These are phyloP conservation scores for Cryptococcus sp. DNA, from an alignment of 1,284 basidiomycete species.

Conservation along the genomic window DNA sequence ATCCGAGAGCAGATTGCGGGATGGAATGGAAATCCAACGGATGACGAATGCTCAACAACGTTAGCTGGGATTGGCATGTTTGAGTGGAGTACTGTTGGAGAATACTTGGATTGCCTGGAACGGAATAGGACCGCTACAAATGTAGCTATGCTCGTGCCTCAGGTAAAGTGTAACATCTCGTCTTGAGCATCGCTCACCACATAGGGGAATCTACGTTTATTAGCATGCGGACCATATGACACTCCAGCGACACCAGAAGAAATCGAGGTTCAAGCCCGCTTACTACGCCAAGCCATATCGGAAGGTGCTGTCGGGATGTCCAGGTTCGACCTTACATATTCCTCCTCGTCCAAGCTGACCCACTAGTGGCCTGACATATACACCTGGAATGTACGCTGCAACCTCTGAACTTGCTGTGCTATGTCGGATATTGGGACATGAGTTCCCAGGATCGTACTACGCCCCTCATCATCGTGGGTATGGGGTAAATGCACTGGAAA, in stretches of 20 bases:
- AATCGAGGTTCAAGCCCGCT: slow-evolving; percentile 25
- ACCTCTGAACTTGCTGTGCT: slow-evolving; percentile 37
- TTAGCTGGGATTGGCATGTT: slow-evolving; percentile 32
- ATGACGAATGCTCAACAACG: slow-evolving; percentile 23
- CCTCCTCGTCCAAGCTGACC: background rate
- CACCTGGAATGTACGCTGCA: slow-evolving; percentile 47
- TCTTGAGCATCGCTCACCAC: background rate
- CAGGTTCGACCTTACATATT: slow-evolving; percentile 14
- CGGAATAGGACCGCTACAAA: slow-evolving; percentile 36
- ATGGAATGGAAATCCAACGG: slow-evolving; percentile 45
- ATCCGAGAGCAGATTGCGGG: slow-evolving; percentile 44
- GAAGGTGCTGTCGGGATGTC: slow-evolving; percentile 47
- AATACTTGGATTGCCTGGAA: slow-evolving; percentile 42
- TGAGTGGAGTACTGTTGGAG: slow-evolving; percentile 30
- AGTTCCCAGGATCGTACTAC: slow-evolving; percentile 39
- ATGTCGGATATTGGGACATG: slow-evolving; percentile 25
- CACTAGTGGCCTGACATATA: slow-evolving; percentile 43
- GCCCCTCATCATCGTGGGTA: slow-evolving; percentile 45
- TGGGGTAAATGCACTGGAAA: slow-evolving; percentile 34
- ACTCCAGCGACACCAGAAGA: slow-evolving; percentile 20
- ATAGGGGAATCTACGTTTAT: slow-evolving; percentile 43
- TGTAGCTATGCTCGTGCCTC: slow-evolving; percentile 42
- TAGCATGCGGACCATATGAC: slow-evolving; percentile 40
- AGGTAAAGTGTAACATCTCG: slow-evolving; percentile 10
- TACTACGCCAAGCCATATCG: slow-evolving; percentile 30